Evolutionary conservation across 169 alveolate genomes (phyloP), one percentile per base, ranked within the genome.

Genomic region (Cryptosporidium parvum): DNA sequence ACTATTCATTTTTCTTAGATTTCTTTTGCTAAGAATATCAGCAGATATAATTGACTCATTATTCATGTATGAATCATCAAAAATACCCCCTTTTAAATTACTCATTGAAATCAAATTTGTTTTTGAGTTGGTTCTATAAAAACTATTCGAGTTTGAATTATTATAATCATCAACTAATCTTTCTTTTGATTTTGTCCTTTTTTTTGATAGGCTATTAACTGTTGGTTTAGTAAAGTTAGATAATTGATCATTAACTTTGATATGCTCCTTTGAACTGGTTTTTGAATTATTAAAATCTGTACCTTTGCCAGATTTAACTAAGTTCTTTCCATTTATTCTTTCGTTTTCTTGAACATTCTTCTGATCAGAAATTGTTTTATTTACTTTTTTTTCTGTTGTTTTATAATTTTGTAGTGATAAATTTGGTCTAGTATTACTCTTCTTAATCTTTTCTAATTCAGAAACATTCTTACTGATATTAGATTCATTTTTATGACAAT

Each of bases 141-240:
- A 21, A n/a, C 31, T 51, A 8, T 51, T 51, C 2, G 85, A 44
- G 26, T 14, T 51, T 23, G 58, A 42, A 69, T 45, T 45, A 42
- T 23, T 42, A 29, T 45, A 26, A 39, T 69, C 56, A 48, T 48
- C 65, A 23, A 2, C 10, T n/a, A 69, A 10, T 29, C 62, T 56
- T 58, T 73, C 86, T 33, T 59, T 73, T 18, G 86, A 73, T 16
- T 73, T 73, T 33, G 71, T 73, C 39, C 86, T 73, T 58, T 73
- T 73, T 21, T 73, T 73, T 33, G 86, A 73, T 23, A 73, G 8
- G 31, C 59, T 53, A 73, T 33, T 26, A 73, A 26, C 42, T 35
- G 70, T 29, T 16, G 67, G 67, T 8, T 44, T 44, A 26, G 69
- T 9, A 52, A 18, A 31, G 26, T 16, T 29, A 23, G 26, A 16